Percentiles rank a stretch among this genome's conserved stretches.
Conservation (phyloP, 306 rosid genomes). For the Oemleria cerasiformis region DNA sequence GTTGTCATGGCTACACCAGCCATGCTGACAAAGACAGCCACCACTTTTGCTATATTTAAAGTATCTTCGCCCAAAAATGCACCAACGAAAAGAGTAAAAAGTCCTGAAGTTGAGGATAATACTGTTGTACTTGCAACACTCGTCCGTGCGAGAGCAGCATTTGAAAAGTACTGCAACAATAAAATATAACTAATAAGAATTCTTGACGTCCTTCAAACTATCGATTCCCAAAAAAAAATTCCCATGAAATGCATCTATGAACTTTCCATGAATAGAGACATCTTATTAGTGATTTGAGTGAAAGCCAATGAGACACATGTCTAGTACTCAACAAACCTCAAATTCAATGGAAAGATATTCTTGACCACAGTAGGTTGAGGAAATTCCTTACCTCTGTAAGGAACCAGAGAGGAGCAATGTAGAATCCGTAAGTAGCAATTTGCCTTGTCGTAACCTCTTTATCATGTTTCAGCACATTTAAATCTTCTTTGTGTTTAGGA, state of each 20-base stretch:
- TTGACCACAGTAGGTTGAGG: constrained; percentile 18
- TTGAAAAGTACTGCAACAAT: constrained; percentile 82
- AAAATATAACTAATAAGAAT: constrained; percentile 7
- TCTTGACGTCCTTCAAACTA: constrained; percentile 8
- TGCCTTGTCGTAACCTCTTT: constrained; percentile 52
- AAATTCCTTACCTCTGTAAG: constrained; percentile 70
- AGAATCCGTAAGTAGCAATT: constrained; percentile 82
- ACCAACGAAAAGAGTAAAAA: constrained; percentile 93
- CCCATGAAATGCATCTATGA: not conserved
- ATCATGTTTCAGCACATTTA: constrained; percentile 39
- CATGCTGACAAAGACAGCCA: constrained; percentile 93
- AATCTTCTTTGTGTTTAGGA: constrained; percentile 53
- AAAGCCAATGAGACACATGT: not conserved
- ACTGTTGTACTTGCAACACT: constrained; percentile 99
- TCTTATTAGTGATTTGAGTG: constrained; percentile 6
- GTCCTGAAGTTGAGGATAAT: constrained; percentile 95
- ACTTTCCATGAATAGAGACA: not conserved
- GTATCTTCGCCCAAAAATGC: constrained; percentile 85
- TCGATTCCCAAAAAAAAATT: not conserved
- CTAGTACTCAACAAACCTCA: not conserved
- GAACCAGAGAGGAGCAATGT: constrained; percentile 96
- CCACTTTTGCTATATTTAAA: constrained; percentile 69
- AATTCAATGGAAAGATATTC: constrained; percentile 2
- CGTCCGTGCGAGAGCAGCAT: constrained; percentile 97
- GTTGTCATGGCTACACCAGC: constrained; percentile 96